phyloP scores from a whole-genome alignment of 257 asterid genomes.

The Forsythia suspensa region DNA sequence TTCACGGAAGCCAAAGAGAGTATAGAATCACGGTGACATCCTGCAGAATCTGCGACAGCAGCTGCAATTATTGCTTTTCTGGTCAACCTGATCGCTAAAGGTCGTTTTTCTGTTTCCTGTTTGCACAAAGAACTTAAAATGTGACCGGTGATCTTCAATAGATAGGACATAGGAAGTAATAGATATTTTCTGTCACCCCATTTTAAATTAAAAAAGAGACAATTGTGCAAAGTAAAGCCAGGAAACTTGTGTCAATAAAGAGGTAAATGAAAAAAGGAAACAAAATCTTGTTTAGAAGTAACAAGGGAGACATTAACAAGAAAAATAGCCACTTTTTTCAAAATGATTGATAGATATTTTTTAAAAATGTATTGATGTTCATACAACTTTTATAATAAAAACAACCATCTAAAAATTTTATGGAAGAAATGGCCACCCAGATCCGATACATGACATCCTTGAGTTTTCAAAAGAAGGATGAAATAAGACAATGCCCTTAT shows the following conservation, averaged over 20 bases:
- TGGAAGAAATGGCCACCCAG: background rate
- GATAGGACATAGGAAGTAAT: constrained; percentile 1
- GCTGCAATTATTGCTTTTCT: constrained; percentile 74
- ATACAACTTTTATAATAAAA: background rate
- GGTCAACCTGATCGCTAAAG: constrained; percentile 58
- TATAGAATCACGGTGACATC: constrained; percentile 89
- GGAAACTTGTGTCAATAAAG: background rate
- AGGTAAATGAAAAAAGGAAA: background rate
- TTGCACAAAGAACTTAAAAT: background rate
- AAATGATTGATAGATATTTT: too few species aligned
- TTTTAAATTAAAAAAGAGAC: background rate
- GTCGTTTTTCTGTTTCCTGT: constrained; percentile 84
- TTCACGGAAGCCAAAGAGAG: constrained; percentile 88
- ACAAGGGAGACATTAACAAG: background rate
- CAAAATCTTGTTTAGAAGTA: background rate
- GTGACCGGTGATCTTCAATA: background rate
- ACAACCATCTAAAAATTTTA: background rate
- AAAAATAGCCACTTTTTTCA: background rate
- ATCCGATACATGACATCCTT: background rate
- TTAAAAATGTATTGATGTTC: too few species aligned
- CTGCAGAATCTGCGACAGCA: constrained; percentile 90
- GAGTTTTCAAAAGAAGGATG: too few species aligned
- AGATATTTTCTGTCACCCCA: background rate
- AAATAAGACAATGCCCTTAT: too few species aligned
- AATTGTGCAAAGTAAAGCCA: background rate